Evolutionary conservation across 140 eudicot species (phyloP), one percentile per base, ranked within the genome.

Genomic region (Erigeron philadelphicus): DNA sequence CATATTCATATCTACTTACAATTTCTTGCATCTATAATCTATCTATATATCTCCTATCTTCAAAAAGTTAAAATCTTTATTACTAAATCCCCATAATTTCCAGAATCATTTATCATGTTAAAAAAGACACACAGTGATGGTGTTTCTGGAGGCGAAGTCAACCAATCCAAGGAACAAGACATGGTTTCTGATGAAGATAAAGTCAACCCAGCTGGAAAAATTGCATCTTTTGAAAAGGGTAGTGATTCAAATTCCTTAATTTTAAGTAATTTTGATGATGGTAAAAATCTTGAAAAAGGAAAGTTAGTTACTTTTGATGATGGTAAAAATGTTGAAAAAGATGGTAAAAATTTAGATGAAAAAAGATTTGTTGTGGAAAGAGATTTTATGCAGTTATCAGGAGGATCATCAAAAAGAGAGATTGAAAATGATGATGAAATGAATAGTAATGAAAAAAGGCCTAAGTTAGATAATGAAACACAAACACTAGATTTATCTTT

Each of bases 311-410:
- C 80, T 55, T 78, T 75, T 44, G 96, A 82, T 76, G 79, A 78
- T 17, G 82, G 76, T 9, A 75, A 71, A 40, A 57, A 64, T 50
- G 96, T 80, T 76, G 87, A 81, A 77, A 75, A 72, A 3, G 48
- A 6, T 41, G 35, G 42, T 75, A 11, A 43, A 42, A 74, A 63
- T 71, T 74, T 75, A 56, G 84, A 69, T 38, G 81, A 80, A 17
- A 66, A 59, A 25, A 76, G 86, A 16, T 87, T 87, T 78, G 85
- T 87, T 78, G 85, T 87, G 5, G 95, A 82, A 71, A 87, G 97
- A 64, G 97, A 90, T 81, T 90, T 90, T 68, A 64, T 87, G 76
- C 87, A 81, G 43, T 64, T 90, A 56, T 50, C 66, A 58, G 86
- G 56, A 76, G 78, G 47, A 81, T 81, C 86, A 1, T 81, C 73